Base-by-base conservation (phyloP, 208 protist genomes). In the Naegleria gruberi region DNA sequence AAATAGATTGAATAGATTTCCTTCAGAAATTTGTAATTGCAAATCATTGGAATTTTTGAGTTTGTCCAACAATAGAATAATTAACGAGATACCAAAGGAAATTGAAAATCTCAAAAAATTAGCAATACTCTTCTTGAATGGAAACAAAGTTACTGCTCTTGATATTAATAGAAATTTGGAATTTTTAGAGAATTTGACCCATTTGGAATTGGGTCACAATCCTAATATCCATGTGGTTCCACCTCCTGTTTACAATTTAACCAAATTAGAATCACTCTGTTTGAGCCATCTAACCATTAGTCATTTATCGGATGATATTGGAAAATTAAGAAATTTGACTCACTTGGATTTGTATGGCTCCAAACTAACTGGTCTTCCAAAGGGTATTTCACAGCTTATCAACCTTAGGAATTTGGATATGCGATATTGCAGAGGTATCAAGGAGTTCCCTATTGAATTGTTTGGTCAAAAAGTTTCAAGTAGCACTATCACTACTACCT, bases 171-270 rank as follows among this genome's bases (percentile, higher is more conserved):
- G 65, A 77, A 84, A 84, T 30, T 45, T 84, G 30, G 34, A 45
- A 45, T 37, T 17, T 45, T 26, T 45, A n/a, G 41, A 17, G 8
- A 19, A 41, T n/a, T 30, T 84, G 23, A 43, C 12, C 17, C 34
- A 84, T 84, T 84, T 84, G 44, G 81, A 84, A 45, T 44, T 84
- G 30, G 81, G 81, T 45, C 41, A 84, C 8, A 84, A 84, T 45
- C 65, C 65, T 37, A 44, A 44, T 42, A 26, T 84, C 1, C 12
- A 23, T 17, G n/a, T 26, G 8, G 30, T 84, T 30, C 37, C 40
- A 45, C 34, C 81, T 26, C 42, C 42, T 43, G 30, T 84, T 84
- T 84, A 12, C 17, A 0, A 44, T 43, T 44, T 84, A 44, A 44
- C 12, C 15, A 84, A 42, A 44, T 84, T 84, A 43, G 42, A 45